Conservation (phyloP, 139 green algal genomes). For the Nannochloris sp. region DNA sequence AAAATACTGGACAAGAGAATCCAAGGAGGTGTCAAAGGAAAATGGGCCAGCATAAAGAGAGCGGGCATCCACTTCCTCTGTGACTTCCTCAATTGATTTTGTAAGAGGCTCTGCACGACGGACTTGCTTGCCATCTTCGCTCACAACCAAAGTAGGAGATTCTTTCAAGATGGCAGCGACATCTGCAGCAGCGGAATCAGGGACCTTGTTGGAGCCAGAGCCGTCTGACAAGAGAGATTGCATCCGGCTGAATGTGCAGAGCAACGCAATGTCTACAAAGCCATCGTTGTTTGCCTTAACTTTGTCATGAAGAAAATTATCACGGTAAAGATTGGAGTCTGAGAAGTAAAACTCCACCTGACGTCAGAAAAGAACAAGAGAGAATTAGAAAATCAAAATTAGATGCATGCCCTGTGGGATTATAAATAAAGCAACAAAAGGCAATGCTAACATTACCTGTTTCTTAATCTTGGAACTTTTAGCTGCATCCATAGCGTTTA, state of each 20-base stretch:
- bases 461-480: background rate
- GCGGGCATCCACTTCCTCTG: constrained; percentile 50
- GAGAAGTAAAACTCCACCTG: constrained; percentile 94
- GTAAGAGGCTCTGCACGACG: constrained; percentile 19
- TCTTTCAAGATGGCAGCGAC: constrained; percentile 23
- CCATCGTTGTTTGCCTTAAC: constrained; percentile 53
- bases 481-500: background rate
- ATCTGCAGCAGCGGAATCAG: constrained; percentile 1
- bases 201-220: background rate
- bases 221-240: constrained; percentile 35
- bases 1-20: constrained; percentile 59
- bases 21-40: constrained; percentile 50
- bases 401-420: no score
- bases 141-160: constrained; percentile 18
- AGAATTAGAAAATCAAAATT: background rate
- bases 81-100: constrained; percentile 20
- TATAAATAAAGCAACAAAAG: no score
- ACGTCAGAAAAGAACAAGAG: background rate
- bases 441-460: no score
- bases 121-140: constrained; percentile 37
- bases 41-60: constrained; percentile 74
- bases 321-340: constrained; percentile 80
- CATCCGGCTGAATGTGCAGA: constrained; percentile 83
- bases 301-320: constrained; percentile 70
- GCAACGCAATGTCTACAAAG: constrained; percentile 57